Conservation (phyloP, 768 basidiomycete genomes). For the Tephrocybe sp. region DNA sequence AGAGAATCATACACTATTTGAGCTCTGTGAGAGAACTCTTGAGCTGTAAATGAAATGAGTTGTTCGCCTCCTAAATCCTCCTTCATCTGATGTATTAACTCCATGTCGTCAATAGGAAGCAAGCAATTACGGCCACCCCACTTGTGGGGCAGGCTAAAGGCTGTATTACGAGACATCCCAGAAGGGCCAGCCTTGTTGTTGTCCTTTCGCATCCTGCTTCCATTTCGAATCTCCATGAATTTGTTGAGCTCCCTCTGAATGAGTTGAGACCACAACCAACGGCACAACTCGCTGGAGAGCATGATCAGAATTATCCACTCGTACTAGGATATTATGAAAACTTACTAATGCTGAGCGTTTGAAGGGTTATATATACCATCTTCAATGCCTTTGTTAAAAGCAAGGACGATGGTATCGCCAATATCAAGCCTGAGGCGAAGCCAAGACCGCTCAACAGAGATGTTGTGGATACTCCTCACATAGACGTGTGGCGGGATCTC, state of each 20-base stretch:
- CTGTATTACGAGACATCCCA: conserved; percentile 30
- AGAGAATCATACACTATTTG: conserved; percentile 3
- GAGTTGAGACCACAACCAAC: conserved; percentile 30
- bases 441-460: conserved; percentile 35
- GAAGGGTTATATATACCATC: conserved; percentile 24
- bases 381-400: conserved; percentile 22
- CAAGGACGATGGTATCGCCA: conserved; percentile 29
- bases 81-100: conserved; percentile 27
- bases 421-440: conserved; percentile 28
- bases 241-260: conserved; percentile 18
- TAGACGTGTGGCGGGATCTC: conserved; percentile 31
- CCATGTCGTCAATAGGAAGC: conserved; percentile 17
- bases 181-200: too few relatives aligned
- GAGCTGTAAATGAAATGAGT: conserved; percentile 28
- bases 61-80: conserved; percentile 28
- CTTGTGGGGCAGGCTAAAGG: conserved; percentile 20
- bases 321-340: background rate
- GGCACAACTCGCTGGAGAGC: conserved; percentile 10
- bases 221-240: background rate
- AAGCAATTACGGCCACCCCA: conserved; percentile 31
- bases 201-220: too few relatives aligned
- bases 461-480: conserved; percentile 32
- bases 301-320: conserved; percentile 3
- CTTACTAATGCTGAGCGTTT: conserved; percentile 28
- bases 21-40: conserved; percentile 22